A percentile compares a stretch with the other conserved stretches of the same genome.
Conservation (phyloP, 192 early-diverging fungal species). For the Umbelopsis sp. region DNA sequence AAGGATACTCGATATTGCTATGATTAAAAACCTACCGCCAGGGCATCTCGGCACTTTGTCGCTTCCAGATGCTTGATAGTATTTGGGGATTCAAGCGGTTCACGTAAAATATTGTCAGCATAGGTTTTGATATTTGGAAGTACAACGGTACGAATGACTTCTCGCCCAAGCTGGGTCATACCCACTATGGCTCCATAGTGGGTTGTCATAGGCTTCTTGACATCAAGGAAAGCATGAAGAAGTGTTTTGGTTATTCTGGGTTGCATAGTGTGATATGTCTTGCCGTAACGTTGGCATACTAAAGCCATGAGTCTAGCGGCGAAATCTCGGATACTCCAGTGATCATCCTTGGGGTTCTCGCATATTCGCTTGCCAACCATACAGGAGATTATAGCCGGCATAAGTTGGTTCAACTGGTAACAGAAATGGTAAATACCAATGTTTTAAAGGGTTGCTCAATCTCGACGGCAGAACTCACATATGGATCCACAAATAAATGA, state of each 20-base stretch:
- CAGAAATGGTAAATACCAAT: conserved; percentile 5
- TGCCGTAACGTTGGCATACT: conserved; percentile 78
- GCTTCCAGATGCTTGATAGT: conserved; percentile 39
- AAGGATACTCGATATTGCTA: too few species aligned
- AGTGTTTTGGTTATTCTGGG: conserved; percentile 89
- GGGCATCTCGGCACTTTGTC: conserved; percentile 46
- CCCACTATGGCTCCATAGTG: conserved; percentile 91
- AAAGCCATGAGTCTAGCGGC: conserved; percentile 75
- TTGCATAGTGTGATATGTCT: conserved; percentile 85
- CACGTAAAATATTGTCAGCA: conserved; percentile 39
- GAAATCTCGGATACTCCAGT: conserved; percentile 80
- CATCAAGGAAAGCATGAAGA: conserved; percentile 88
- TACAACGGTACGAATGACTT: conserved; percentile 76
- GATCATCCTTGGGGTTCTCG: conserved; percentile 69
- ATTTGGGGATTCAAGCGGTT: conserved; percentile 30
- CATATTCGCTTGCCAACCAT: conserved; percentile 85
- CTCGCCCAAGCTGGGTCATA: conserved; percentile 71
- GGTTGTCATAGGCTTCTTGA: conserved; percentile 76
- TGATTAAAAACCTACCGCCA: conserved; percentile 45
- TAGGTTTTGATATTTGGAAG: conserved; percentile 80
- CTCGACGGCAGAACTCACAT: conserved; percentile 58
- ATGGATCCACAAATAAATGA: conserved; percentile 91
- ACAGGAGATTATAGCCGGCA: conserved; percentile 92
- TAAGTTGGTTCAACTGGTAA: conserved; percentile 89
- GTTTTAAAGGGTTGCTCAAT: neutral